Evolutionary conservation across 2,329 filamentous ascomycete species (phyloP).

Genomic region (Bipolaris sorokiniana): DNA sequence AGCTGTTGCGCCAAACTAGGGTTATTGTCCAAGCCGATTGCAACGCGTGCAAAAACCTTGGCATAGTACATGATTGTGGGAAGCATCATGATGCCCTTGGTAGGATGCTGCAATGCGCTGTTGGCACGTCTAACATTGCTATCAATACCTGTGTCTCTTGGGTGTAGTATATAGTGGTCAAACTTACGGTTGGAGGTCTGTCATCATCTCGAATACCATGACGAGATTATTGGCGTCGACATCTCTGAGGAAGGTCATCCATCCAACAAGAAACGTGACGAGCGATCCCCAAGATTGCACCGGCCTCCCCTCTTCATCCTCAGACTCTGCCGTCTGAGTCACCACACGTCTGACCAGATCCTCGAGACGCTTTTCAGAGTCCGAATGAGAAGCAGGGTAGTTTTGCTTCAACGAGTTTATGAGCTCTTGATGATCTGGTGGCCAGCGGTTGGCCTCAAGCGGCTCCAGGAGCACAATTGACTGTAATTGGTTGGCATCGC

Average conservation of each 20-base stretch:
- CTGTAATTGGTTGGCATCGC: conserved; percentile 31
- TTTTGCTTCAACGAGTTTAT: conserved; percentile 33
- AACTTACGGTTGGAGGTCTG: conserved; percentile 74
- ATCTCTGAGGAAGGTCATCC: conserved; percentile 80
- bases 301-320: conserved; percentile 63
- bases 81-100: conserved; percentile 80
- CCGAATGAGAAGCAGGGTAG: conserved; percentile 29
- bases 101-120: conserved; percentile 78
- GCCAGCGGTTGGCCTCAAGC: conserved; percentile 23
- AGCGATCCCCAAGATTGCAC: conserved; percentile 76
- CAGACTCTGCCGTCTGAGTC: conserved; percentile 57
- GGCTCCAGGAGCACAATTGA: conserved; percentile 42
- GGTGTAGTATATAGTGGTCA: background rate
- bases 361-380: conserved; percentile 32
- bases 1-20: conserved; percentile 77
- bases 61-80: conserved; percentile 84
- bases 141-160: conserved; percentile 9
- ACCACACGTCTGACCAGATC: conserved; percentile 32
- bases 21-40: conserved; percentile 80
- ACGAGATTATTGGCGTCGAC: conserved; percentile 77
- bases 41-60: conserved; percentile 78
- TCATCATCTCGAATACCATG: conserved; percentile 76
- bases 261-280: conserved; percentile 78
- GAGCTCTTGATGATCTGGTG: conserved; percentile 37
- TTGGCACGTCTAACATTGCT: conserved; percentile 68